Percentiles rank a stretch among this genome's conserved stretches.
phyloP scores from a whole-genome alignment of 495 filamentous ascomycete genomes.

The Penicillium antarcticum region DNA sequence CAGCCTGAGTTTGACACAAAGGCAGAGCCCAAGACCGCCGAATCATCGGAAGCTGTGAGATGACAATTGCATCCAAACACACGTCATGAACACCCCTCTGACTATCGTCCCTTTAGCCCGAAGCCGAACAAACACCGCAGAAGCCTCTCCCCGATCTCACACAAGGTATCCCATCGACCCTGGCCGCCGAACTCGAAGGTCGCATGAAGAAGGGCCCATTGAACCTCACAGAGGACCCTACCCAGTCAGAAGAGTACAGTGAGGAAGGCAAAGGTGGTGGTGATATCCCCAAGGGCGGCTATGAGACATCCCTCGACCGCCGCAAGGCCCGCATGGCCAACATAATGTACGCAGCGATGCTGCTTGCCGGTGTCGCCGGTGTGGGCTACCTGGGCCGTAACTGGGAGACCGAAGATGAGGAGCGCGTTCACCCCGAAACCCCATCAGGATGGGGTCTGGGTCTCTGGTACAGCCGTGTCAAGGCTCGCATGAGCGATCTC shows the following conservation, averaged over 20 bases:
- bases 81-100: conserved; percentile 7
- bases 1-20: conserved; percentile 45
- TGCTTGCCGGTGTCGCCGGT: conserved; percentile 49
- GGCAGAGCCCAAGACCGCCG: conserved; percentile 36
- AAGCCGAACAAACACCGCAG: conserved; percentile 29
- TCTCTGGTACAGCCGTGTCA: conserved; percentile 74
- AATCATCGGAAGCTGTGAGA: conserved; percentile 26
- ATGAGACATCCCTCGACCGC: conserved; percentile 86
- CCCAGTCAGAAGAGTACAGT: conserved; percentile 43
- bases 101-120: conserved; percentile 22
- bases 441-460: conserved; percentile 71
- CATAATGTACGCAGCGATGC: conserved; percentile 55
- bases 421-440: conserved; percentile 59
- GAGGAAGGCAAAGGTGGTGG: conserved; percentile 47
- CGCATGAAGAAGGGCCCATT: conserved; percentile 48
- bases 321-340: conserved; percentile 68
- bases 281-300: conserved; percentile 76
- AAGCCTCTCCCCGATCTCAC: conserved; percentile 80
- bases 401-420: conserved; percentile 75
- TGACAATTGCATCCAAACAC: not conserved
- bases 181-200: conserved; percentile 65
- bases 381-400: conserved; percentile 75
- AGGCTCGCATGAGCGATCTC: conserved; percentile 67
- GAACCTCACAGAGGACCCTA: conserved; percentile 57
- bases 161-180: conserved; percentile 85